Conservation (phyloP, 192 early-diverging fungal species). For the Entomortierella parvispora region DNA sequence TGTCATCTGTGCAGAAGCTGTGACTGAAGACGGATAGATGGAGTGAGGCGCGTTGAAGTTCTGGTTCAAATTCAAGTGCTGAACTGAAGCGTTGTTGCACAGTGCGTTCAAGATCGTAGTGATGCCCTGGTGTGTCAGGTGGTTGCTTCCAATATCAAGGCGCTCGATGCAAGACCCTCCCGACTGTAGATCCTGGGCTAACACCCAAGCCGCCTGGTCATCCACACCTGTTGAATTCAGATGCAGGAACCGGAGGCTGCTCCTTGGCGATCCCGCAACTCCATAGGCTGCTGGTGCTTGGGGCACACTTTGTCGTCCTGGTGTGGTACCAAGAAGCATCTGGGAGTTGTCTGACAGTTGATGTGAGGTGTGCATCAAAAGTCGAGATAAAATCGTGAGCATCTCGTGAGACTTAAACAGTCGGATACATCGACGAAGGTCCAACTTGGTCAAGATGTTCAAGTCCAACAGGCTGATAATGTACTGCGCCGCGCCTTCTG, state of each 20-base stretch:
- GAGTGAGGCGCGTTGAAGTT: conserved; percentile 20
- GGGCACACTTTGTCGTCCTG: neutral
- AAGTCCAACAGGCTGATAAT: conserved; percentile 20
- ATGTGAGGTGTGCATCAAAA: conserved; percentile 20
- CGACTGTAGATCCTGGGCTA: conserved; percentile 25
- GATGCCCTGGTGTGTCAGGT: conserved; percentile 32
- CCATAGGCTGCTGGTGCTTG: conserved; percentile 12
- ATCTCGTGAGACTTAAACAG: conserved; percentile 39
- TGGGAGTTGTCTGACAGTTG: neutral
- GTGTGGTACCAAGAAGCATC: neutral
- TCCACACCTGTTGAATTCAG: conserved; percentile 23
- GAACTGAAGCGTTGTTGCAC: conserved; percentile 18
- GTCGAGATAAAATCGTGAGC: conserved; percentile 6
- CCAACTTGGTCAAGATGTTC: conserved; percentile 21
- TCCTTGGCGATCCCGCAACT: conserved; percentile 8
- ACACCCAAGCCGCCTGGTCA: conserved; percentile 20
- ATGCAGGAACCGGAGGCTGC: conserved; percentile 21
- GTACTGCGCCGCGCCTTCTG: conserved; percentile 26
- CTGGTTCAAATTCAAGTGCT: conserved; percentile 28
- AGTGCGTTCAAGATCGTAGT: conserved; percentile 20
- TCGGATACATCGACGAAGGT: conserved; percentile 28
- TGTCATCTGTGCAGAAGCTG: neutral
- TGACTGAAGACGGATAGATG: conserved; percentile 8
- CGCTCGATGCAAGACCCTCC: conserved; percentile 17
- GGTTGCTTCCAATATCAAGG: conserved; percentile 24